Conservation (phyloP, 2,329 filamentous ascomycete genomes). For the Hypoxylon sp. region DNA sequence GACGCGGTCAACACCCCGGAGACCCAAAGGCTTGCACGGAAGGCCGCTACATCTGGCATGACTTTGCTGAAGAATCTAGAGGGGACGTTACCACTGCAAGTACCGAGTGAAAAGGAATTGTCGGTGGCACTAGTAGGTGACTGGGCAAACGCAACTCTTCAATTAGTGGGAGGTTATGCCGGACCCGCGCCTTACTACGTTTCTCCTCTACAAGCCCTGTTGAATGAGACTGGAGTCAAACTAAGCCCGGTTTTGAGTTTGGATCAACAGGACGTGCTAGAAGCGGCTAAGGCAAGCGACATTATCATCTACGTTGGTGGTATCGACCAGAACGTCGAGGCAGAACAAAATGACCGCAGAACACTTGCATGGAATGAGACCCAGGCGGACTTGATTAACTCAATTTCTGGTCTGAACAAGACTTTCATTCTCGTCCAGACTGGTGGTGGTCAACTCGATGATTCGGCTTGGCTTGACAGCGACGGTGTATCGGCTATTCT, state of each 20-base stretch:
- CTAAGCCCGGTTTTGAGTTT: background rate
- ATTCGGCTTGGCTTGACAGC: slow-evolving; percentile 11
- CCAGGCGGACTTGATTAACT: background rate
- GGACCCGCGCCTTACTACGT: slow-evolving; percentile 10
- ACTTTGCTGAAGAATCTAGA: slow-evolving; percentile 6
- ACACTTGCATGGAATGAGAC: slow-evolving; percentile 16
- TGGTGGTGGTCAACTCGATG: slow-evolving; percentile 7
- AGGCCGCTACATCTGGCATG: slow-evolving; percentile 2
- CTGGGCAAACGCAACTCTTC: slow-evolving; percentile 11
- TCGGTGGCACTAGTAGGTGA: slow-evolving; percentile 12
- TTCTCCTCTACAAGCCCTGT: slow-evolving; percentile 3
- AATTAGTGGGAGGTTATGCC: slow-evolving; percentile 4
- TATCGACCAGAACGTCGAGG: slow-evolving; percentile 10
- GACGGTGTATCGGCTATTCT: slow-evolving; percentile 8
- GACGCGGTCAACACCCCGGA: slow-evolving; percentile 10
- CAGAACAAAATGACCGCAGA: slow-evolving; percentile 8
- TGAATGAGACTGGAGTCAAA: slow-evolving; percentile 9
- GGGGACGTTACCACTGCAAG: slow-evolving; percentile 4
- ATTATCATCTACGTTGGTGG: slow-evolving; percentile 16
- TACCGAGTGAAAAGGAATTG: background rate
- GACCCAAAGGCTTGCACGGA: background rate
- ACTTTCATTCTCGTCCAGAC: slow-evolving; percentile 14
- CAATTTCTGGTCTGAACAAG: slow-evolving; percentile 5
- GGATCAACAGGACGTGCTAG: background rate
- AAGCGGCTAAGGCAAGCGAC: slow-evolving; percentile 6